Evolutionary conservation across 148 eudicot species (phyloP).

Genomic region (Vaccinium macrocarpon): DNA sequence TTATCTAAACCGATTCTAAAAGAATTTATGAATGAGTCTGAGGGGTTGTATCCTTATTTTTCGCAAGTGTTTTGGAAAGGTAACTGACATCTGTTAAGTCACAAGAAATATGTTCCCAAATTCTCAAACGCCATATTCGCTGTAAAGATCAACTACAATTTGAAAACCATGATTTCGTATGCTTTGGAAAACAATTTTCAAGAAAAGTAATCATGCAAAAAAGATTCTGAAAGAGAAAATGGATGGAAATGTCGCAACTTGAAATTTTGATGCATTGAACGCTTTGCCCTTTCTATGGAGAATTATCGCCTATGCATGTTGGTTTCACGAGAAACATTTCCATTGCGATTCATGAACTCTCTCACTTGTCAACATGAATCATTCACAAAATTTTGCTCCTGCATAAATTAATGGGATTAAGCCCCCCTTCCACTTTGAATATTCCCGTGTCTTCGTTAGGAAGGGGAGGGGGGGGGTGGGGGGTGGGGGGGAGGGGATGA

Average conservation of each 20-base stretch:
- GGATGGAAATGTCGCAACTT: background rate
- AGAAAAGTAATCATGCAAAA: background rate
- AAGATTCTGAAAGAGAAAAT: background rate
- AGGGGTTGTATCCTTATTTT: background rate
- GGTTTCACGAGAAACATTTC: background rate
- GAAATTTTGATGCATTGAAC: background rate
- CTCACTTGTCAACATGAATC: background rate
- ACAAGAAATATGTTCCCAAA: background rate
- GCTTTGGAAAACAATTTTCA: background rate
- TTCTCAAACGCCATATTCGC: too few relatives aligned
- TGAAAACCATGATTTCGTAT: background rate
- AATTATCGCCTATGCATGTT: background rate
- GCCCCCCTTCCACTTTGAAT: background rate
- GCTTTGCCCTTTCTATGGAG: background rate
- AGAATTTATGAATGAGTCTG: background rate
- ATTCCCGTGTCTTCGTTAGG: background rate
- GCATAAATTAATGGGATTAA: background rate
- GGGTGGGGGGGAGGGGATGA: too few relatives aligned
- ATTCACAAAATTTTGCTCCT: background rate
- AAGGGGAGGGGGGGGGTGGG: too few relatives aligned
- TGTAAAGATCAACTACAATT: background rate
- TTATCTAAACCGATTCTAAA: background rate
- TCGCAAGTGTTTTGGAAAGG: background rate
- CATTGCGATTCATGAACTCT: background rate
- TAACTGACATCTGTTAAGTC: background rate